Base-by-base conservation (phyloP, 495 filamentous ascomycete species). In the Bryoglossum gracile region DNA sequence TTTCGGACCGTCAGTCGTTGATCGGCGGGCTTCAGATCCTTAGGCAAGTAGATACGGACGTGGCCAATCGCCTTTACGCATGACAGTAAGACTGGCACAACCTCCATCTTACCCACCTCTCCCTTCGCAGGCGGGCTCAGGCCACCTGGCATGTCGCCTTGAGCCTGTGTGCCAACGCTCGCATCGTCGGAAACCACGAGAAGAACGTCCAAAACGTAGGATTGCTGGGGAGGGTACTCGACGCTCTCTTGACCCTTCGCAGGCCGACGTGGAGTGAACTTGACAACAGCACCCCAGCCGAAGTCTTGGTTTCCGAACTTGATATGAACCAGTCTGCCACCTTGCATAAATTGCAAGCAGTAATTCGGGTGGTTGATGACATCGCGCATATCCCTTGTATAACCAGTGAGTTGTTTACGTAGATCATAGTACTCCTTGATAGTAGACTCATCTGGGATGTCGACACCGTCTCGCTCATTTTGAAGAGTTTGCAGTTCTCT, bases 361-460 rank as follows among this genome's bases (percentile, higher is more conserved):
- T 95, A 83, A 51, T 83, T 82, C 5, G 94, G 92, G 55, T 95
- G 88, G 41, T 86, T 91, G 43, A 95, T 88, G 34, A 97, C 88
- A 39, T 79, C 71, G 9, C 85, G 78, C 75, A 95, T 86, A 51
- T 97, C 89, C 28, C 87, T 85, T 11, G 78, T 80, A 61, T 89
- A 94, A 2, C 68, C 71, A n/a, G 83, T 76, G 10, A 98, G 67
- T 52, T 94, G 87, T 54, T 92, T 78, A 42, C 90, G 75, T 22
- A 97, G 65, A 18, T 84, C 81, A 60, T 92, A 91, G 61, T 97
- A 98, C 48, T 98, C 94, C 57, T 87, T 84, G 55, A 98, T 81
- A 3, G 81, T 88, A 10, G 72, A 72, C 63, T 98, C 92, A 61
- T 98, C 89, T 0, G 80, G 64, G 48, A 98, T 94, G 24, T 76